Base-by-base conservation (phyloP, 768 basidiomycete species). In the Mycena galopus region DNA sequence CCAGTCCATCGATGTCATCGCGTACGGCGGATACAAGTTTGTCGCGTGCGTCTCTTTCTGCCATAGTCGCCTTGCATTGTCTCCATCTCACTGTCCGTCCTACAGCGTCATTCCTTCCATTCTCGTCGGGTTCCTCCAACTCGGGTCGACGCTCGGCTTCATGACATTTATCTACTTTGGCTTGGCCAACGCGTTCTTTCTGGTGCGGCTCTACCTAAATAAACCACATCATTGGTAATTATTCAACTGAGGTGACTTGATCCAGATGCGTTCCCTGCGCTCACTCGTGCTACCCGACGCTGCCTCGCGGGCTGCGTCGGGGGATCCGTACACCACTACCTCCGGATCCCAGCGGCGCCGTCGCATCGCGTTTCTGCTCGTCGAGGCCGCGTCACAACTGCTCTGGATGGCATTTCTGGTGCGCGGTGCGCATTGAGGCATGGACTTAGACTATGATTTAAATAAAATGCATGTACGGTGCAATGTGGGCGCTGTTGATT, bases 21-120 rank as follows among this genome's bases (percentile, higher is more conserved):
- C 97, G 0, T 99, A 98, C 79, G 94, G 93, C 6, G 97, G 98
- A 0, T 99, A 99, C 84, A 99, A 99, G 79, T 99, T 99, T 77
- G 95, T 98, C 32, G 97, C 96, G 96, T 96, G 74, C 32, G 91
- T 84, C 3, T 1, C 29, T 47, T 32, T 23, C 30, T 68, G 21
- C 25, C 16, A 32, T 42, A 23, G 21, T 23, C 44, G 44, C 17
- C n/a, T 35, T 17, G 25, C 21, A 58, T 32, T n/a, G n/a, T n/a
- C n/a, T n/a, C 21, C 69, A 60, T 37, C 62, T 37, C 37, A 17
- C 33, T n/a, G 25, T 4, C 5, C 12, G 35, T 16, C 17, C 39
- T 16, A 14, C 72, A 97, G 96, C 2, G 95, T 98, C 47, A 97
- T 98, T 75, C 82, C 93, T 16, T 92, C 94, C 2, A 83, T 98